These are phyloP conservation scores for Dichotomopilus funicola DNA, from an alignment of 2,329 filamentous ascomycete genomes.

Conservation along the genomic window DNA sequence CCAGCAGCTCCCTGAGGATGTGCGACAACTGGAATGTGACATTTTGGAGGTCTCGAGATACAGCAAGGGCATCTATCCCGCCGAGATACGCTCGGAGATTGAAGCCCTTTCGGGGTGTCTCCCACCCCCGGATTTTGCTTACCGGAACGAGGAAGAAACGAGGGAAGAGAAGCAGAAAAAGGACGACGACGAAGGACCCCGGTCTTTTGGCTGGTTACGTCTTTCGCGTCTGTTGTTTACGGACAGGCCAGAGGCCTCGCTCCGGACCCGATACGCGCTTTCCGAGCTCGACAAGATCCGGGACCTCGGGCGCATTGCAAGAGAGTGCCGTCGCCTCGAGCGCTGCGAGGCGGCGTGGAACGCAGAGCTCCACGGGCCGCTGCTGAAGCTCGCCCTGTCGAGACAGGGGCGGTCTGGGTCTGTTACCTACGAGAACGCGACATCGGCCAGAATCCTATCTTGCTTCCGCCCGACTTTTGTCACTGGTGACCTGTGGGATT, in stretches of 20 bases:
- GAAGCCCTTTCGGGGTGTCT: not conserved
- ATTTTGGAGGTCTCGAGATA: not conserved
- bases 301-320: not conserved
- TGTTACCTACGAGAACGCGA: not conserved
- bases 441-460: not conserved
- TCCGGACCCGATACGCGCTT: conserved; percentile 1
- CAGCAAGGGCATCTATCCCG: conserved; percentile 6
- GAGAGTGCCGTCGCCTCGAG: not conserved
- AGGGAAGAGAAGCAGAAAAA: not conserved
- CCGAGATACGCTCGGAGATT: conserved; percentile 11
- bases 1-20: conserved; percentile 6
- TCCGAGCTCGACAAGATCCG: not conserved
- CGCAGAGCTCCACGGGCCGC: not conserved
- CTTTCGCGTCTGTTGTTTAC: conserved; percentile 1
- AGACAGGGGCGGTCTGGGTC: not conserved
- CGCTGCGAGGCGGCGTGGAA: not conserved
- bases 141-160: conserved; percentile 1
- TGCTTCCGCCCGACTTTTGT: conserved; percentile 7
- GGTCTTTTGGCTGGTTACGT: conserved; percentile 10
- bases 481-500: conserved; percentile 1
- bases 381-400: not conserved
- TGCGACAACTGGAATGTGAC: conserved; percentile 3
- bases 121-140: not conserved
- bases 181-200: not conserved
- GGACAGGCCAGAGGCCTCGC: not conserved